These are phyloP conservation scores for Fusarium pseudonygamai DNA, from an alignment of 2,329 filamentous ascomycete genomes.

Conservation along the genomic window DNA sequence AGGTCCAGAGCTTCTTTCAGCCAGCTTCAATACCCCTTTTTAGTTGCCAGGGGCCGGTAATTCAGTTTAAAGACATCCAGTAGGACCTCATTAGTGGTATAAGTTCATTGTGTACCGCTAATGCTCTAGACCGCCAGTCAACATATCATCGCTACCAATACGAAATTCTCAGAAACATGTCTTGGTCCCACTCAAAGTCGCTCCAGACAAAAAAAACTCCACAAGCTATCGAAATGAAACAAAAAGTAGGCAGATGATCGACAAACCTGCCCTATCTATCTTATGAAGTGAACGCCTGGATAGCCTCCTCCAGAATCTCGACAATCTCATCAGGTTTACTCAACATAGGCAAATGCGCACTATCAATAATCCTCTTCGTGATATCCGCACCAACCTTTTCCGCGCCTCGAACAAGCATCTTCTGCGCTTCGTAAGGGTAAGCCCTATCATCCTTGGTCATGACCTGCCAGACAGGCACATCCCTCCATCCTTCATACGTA, in stretches of 20 bases:
- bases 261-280: neutral
- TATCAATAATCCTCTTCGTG: conserved; percentile 52
- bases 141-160: neutral
- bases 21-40: too few species aligned
- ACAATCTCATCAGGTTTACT: conserved; percentile 55
- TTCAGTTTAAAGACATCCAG: neutral
- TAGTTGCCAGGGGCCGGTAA: too few species aligned
- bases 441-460: conserved; percentile 53
- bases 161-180: neutral
- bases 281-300: conserved; percentile 21
- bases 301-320: conserved; percentile 46
- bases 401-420: conserved; percentile 50
- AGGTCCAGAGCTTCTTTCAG: too few species aligned
- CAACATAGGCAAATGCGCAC: conserved; percentile 61
- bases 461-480: conserved; percentile 59
- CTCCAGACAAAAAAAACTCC: neutral
- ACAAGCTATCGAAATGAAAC: too few species aligned
- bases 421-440: conserved; percentile 52
- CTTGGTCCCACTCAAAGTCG: neutral
- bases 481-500: conserved; percentile 57
- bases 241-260: too few species aligned
- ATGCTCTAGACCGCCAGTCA: neutral
- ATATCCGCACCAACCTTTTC: conserved; percentile 50
- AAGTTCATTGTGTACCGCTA: neutral
- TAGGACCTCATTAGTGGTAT: neutral